Conservation (phyloP, 805 yeast species). For the Kregervanrija fluxuum region DNA sequence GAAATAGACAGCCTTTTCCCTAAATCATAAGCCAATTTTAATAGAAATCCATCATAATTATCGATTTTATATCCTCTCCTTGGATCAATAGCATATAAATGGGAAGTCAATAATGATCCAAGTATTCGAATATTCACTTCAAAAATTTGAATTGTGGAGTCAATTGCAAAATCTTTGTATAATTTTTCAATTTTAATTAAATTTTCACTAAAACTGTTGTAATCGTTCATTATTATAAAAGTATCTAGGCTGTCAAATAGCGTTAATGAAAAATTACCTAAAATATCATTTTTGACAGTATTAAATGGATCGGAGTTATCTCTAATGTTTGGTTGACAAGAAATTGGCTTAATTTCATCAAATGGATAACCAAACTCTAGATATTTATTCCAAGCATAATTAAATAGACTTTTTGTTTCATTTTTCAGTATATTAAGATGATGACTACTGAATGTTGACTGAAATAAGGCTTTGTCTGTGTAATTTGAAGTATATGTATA, state of each 20-base stretch:
- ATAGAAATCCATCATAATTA: conserved; percentile 64
- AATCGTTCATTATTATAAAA: conserved; percentile 63
- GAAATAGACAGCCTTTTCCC: conserved; percentile 69
- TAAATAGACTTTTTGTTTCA: conserved; percentile 51
- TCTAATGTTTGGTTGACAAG: conserved; percentile 63
- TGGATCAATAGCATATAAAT: conserved; percentile 55
- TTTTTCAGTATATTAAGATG: conserved; percentile 24
- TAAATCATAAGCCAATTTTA: conserved; percentile 64
- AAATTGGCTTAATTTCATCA: conserved; percentile 73
- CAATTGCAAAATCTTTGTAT: conserved; percentile 44
- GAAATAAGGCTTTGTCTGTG: conserved; percentile 16
- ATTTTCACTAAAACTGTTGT: conserved; percentile 42
- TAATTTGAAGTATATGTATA: conserved; percentile 11
- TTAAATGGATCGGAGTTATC: conserved; percentile 48
- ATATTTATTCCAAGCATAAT: conserved; percentile 72
- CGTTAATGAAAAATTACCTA: conserved; percentile 79
- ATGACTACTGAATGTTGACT: conserved; percentile 19
- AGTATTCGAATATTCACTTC: conserved; percentile 76
- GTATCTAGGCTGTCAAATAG: conserved; percentile 76
- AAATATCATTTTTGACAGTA: conserved; percentile 65
- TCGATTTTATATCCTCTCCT: conserved; percentile 34
- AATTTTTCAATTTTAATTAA: conserved; percentile 32
- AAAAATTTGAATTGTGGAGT: conserved; percentile 78
- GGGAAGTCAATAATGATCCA: conserved; percentile 78
- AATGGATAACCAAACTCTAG: conserved; percentile 65